phyloP scores from a whole-genome alignment of 208 protist species.

The Acanthamoeba rhysodes region DNA sequence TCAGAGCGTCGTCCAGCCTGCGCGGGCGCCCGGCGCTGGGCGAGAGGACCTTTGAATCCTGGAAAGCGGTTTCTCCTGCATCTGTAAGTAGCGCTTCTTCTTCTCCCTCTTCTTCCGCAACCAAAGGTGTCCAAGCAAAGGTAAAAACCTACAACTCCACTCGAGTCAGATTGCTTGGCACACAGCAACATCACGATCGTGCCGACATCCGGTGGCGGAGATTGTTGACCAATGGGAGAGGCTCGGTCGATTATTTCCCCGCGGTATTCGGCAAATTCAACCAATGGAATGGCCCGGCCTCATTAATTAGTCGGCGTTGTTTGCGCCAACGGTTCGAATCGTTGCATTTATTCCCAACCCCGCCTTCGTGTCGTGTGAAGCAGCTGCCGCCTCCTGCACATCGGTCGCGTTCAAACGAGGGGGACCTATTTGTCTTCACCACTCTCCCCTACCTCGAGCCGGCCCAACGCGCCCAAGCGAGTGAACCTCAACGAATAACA shows the following conservation, averaged over 20 bases:
- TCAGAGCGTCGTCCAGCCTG: not conserved
- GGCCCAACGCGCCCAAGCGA: too few species aligned
- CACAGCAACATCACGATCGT: too few species aligned
- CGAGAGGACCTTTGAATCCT: not conserved
- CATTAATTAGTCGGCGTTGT: not conserved
- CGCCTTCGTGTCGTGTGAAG: not conserved
- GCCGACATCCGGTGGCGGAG: too few species aligned
- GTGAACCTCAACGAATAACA: too few species aligned
- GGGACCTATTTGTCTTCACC: not conserved
- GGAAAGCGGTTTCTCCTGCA: not conserved
- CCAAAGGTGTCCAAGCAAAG: too few species aligned
- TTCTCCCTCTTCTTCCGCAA: too few species aligned
- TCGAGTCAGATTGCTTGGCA: too few species aligned
- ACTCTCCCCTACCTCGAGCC: not conserved
- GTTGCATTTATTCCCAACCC: not conserved
- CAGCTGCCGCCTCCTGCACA: too few species aligned
- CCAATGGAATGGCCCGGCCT: not conserved
- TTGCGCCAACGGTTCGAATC: not conserved
- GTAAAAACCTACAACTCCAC: too few species aligned
- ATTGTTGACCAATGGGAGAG: not conserved
- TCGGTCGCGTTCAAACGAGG: not conserved
- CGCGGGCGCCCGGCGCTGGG: not conserved
- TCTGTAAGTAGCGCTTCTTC: not conserved
- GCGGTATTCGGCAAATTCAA: not conserved
- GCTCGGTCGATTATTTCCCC: not conserved